Percentiles rank a stretch among this genome's conserved stretches.
phyloP scores from a whole-genome alignment of 345 rosid genomes.

The Gossypium rotundifolium region DNA sequence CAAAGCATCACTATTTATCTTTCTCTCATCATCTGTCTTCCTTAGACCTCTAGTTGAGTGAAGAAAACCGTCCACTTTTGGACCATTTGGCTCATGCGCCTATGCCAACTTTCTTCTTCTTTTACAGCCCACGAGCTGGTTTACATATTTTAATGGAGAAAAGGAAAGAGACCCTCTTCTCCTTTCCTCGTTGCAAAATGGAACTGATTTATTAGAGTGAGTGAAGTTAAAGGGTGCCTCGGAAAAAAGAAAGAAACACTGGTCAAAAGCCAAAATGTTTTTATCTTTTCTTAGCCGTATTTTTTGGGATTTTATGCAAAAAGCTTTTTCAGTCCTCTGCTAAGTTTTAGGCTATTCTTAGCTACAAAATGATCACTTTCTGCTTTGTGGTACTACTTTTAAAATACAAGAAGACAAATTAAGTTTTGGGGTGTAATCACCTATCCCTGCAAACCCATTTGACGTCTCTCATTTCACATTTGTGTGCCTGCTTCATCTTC shows the following conservation, averaged over 20 bases:
- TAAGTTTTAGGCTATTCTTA: constrained; percentile 20
- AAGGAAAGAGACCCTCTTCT: constrained; percentile 10
- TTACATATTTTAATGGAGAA: constrained; percentile 48
- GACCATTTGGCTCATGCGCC: constrained; percentile 26
- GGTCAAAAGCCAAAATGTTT: constrained; percentile 41
- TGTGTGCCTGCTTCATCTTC: not conserved
- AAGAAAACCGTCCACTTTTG: constrained; percentile 25
- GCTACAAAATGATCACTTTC: constrained; percentile 26
- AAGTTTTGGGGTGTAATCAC: constrained; percentile 22
- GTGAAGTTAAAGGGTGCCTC: constrained; percentile 16
- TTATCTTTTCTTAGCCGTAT: constrained; percentile 29
- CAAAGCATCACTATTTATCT: constrained; percentile 10
- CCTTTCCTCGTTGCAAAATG: constrained; percentile 26
- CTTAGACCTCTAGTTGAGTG: constrained; percentile 17
- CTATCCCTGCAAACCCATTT: constrained; percentile 17
- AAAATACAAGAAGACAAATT: constrained; percentile 23
- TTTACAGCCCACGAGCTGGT: constrained; percentile 41
- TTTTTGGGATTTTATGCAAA: constrained; percentile 9
- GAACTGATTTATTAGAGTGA: constrained; percentile 16
- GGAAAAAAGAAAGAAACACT: constrained; percentile 29
- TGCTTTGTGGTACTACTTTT: constrained; percentile 16
- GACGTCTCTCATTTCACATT: not conserved
- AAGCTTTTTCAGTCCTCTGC: constrained; percentile 10
- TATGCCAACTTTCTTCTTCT: constrained; percentile 29
- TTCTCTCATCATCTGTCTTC: constrained; percentile 12